Conservation (phyloP, 1,284 basidiomycete genomes). For the Xerocomus amazonicus region DNA sequence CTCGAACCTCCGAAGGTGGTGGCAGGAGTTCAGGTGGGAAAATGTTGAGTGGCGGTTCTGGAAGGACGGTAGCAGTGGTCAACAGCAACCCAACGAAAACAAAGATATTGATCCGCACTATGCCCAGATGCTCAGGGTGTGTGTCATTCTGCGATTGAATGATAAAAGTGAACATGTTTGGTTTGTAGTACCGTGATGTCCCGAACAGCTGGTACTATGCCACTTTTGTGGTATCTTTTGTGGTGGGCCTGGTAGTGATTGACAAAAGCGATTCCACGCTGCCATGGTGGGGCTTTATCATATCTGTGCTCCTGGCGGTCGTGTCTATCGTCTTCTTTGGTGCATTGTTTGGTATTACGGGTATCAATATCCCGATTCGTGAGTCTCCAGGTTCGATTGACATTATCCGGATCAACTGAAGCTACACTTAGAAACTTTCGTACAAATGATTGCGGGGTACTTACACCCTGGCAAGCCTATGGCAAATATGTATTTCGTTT, state of each 20-base stretch:
- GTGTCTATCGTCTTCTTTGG: constrained; percentile 49
- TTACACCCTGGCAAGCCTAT: constrained; percentile 58
- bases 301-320: constrained; percentile 39
- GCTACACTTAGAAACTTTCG: constrained; percentile 28
- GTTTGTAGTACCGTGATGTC: constrained; percentile 42
- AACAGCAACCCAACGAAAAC: constrained; percentile 24
- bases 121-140: constrained; percentile 49
- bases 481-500: constrained; percentile 58
- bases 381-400: constrained; percentile 14
- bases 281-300: constrained; percentile 49
- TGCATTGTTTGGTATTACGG: constrained; percentile 51
- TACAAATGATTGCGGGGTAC: constrained; percentile 60
- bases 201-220: constrained; percentile 46
- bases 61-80: constrained; percentile 37
- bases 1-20: constrained; percentile 20
- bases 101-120: constrained; percentile 50
- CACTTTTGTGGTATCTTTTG: constrained; percentile 37
- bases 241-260: constrained; percentile 43
- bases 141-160: not conserved
- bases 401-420: not conserved
- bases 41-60: constrained; percentile 45
- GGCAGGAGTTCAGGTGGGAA: constrained; percentile 22
- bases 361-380: constrained; percentile 47
- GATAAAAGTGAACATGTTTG: not conserved
- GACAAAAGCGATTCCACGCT: constrained; percentile 50